Conservation (phyloP, 2,329 filamentous ascomycete genomes). For the Epichloe gansuensis region DNA sequence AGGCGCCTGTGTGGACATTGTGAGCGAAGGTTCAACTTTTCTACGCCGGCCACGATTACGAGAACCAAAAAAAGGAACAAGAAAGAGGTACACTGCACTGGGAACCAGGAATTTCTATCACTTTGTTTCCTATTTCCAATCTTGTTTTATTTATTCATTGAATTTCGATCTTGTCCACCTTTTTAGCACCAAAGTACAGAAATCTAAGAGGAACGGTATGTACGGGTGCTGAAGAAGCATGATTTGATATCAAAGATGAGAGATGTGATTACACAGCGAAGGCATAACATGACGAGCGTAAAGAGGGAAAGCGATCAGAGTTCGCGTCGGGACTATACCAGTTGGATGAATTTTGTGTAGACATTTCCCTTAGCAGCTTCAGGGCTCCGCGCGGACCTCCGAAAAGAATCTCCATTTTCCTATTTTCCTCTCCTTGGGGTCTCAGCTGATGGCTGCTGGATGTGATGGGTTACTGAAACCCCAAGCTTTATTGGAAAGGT, state of each 20-base stretch:
- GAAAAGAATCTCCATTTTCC: neutral
- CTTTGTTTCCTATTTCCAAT: neutral
- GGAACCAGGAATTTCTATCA: neutral
- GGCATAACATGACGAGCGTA: neutral
- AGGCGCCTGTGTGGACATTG: slow-evolving; percentile 61
- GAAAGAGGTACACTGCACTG: neutral
- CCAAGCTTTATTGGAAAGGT: no score
- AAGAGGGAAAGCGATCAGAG: neutral
- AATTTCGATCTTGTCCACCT: neutral
- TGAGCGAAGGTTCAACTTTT: slow-evolving; percentile 7
- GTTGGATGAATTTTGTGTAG: neutral
- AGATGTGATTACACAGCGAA: neutral
- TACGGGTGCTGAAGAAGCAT: neutral
- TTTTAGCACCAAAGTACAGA: neutral
- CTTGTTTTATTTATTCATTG: neutral
- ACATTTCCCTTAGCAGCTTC: neutral
- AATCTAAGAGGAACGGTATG: neutral
- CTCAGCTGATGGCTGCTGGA: no score
- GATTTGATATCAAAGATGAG: neutral
- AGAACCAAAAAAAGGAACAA: neutral
- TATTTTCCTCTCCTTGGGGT: no score
- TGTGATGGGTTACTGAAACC: no score
- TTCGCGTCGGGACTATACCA: neutral
- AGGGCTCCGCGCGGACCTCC: no score
- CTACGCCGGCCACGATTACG: neutral